A percentile compares a stretch with the other conserved stretches of the same genome.
Evolutionary conservation across 2,329 filamentous ascomycete species (phyloP).

Genomic region (Diplodia corticola): DNA sequence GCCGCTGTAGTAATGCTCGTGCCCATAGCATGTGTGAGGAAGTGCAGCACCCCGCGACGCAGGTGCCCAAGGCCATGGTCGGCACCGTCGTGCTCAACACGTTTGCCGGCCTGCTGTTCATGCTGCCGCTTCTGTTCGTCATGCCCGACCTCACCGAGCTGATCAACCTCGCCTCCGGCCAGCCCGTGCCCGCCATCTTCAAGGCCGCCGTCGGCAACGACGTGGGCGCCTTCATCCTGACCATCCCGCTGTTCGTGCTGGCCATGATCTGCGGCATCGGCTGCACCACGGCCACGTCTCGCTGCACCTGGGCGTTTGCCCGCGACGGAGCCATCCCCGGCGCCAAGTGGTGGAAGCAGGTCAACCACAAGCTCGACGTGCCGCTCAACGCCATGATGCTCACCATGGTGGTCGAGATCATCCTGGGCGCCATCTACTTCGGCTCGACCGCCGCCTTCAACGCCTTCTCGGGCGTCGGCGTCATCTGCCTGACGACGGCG

Average conservation of each 20-base stretch:
- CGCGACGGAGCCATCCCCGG: conserved; percentile 70
- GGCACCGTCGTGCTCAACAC: conserved; percentile 66
- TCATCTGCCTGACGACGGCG: conserved; percentile 68
- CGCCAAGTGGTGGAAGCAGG: conserved; percentile 59
- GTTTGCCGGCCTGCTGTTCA: conserved; percentile 65
- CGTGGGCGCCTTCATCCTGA: conserved; percentile 62
- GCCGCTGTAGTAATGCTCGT: neutral
- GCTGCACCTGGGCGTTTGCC: conserved; percentile 69
- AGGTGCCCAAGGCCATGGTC: conserved; percentile 74
- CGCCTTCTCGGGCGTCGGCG: conserved; percentile 69
- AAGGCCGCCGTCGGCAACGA: conserved; percentile 61
- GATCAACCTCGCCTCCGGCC: conserved; percentile 34
- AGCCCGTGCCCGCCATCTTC: conserved; percentile 66
- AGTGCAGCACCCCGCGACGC: conserved; percentile 63
- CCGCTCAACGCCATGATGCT: conserved; percentile 73
- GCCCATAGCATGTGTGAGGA: conserved; percentile 68
- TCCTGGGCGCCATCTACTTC: conserved; percentile 68
- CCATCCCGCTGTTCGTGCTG: conserved; percentile 65
- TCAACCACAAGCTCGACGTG: conserved; percentile 57
- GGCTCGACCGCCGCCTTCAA: conserved; percentile 70
- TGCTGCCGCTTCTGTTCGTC: conserved; percentile 69
- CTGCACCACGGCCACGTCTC: conserved; percentile 68
- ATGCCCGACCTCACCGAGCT: conserved; percentile 57
- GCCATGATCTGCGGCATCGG: conserved; percentile 67
- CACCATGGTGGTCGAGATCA: conserved; percentile 63